Conservation (phyloP, 495 filamentous ascomycete species). For the Neohortaea acidophila region DNA sequence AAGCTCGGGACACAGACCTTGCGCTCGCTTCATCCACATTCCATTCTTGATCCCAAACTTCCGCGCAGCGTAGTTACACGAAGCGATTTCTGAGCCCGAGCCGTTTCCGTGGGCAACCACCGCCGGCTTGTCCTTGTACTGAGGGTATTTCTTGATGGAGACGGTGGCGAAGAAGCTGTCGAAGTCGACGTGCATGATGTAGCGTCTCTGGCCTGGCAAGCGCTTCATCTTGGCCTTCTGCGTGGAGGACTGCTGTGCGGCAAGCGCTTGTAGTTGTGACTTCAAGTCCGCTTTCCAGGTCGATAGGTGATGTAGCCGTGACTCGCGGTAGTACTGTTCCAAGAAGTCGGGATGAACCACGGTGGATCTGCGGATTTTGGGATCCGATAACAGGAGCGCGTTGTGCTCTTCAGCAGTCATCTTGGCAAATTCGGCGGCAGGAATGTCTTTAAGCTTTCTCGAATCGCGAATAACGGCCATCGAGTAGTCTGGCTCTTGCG, state of each 20-base stretch:
- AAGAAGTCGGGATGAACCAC: slow-evolving; percentile 83
- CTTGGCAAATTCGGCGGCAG: slow-evolving; percentile 22
- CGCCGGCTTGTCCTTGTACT: slow-evolving; percentile 65
- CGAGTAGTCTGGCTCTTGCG: slow-evolving; percentile 19
- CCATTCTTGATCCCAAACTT: slow-evolving; percentile 81
- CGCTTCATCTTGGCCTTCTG: slow-evolving; percentile 35
- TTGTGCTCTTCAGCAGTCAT: slow-evolving; percentile 89
- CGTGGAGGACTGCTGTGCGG: slow-evolving; percentile 49
- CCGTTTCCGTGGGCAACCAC: slow-evolving; percentile 80
- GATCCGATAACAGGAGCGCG: slow-evolving; percentile 61
- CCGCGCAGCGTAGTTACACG: slow-evolving; percentile 87
- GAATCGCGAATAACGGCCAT: slow-evolving; percentile 16
- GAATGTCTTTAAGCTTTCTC: slow-evolving; percentile 6
- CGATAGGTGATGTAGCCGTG: slow-evolving; percentile 83
- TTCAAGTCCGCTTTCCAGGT: slow-evolving; percentile 92
- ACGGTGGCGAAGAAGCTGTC: slow-evolving; percentile 96
- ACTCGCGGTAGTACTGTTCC: slow-evolving; percentile 86
- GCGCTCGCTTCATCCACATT: slow-evolving; percentile 95
- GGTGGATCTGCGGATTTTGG: slow-evolving; percentile 67
- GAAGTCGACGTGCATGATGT: slow-evolving; percentile 94
- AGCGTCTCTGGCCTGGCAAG: slow-evolving; percentile 49
- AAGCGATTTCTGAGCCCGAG: slow-evolving; percentile 83
- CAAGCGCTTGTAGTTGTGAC: slow-evolving; percentile 62
- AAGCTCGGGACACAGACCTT: slow-evolving; percentile 68
- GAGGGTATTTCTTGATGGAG: slow-evolving; percentile 61